These are phyloP conservation scores for Paraurostyla sp. DNA, from an alignment of 73 alveolate species.

Conservation along the genomic window DNA sequence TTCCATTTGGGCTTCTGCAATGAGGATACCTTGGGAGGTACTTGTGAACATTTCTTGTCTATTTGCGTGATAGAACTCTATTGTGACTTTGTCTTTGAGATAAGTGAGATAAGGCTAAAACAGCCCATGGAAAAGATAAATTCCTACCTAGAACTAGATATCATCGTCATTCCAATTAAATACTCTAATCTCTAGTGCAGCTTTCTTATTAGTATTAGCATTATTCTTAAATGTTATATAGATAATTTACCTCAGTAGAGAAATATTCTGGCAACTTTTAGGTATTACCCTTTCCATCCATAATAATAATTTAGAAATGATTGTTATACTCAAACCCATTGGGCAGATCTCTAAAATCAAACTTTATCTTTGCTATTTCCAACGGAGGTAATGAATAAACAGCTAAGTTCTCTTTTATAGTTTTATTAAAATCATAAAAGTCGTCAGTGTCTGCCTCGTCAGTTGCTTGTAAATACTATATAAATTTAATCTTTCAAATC, in stretches of 20 bases:
- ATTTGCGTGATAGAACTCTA: constrained; percentile 40
- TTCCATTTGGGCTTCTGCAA: constrained; percentile 7
- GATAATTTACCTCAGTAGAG: background rate
- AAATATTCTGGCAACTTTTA: constrained; percentile 63
- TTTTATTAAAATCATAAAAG: background rate
- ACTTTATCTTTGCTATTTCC: constrained; percentile 42
- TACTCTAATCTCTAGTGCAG: constrained; percentile 48
- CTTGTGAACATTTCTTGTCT: constrained; percentile 50
- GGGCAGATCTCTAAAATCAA: constrained; percentile 67
- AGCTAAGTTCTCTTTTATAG: background rate
- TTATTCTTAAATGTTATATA: background rate
- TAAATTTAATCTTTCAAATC: background rate
- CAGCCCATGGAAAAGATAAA: constrained; percentile 70
- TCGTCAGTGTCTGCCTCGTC: background rate
- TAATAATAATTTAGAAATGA: constrained; percentile 49
- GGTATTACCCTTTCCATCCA: constrained; percentile 1
- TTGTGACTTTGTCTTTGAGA: constrained; percentile 54
- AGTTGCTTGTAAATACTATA: constrained; percentile 29
- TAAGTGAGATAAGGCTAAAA: constrained; percentile 61
- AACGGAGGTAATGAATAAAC: constrained; percentile 51
- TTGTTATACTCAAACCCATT: constrained; percentile 57
- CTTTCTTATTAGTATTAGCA: constrained; percentile 29
- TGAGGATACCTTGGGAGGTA: background rate
- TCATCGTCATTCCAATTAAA: constrained; percentile 48
- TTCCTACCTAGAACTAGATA: constrained; percentile 49